A percentile compares a stretch with the other conserved stretches of the same genome.
Evolutionary conservation across 768 basidiomycete genomes (phyloP).

Genomic region (Amanita rubescens): DNA sequence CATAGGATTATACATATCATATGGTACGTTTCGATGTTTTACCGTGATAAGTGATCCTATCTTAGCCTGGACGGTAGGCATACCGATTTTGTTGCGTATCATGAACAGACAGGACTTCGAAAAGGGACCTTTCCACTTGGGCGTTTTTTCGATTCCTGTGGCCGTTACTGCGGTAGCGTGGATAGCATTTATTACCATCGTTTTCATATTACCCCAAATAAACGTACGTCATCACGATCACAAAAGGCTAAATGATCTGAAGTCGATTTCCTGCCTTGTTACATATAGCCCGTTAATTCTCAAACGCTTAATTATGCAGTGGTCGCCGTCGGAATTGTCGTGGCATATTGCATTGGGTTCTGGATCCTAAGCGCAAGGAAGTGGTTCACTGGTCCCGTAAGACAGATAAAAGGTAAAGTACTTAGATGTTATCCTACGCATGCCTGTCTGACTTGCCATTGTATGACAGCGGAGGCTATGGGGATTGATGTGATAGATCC

Average conservation of each 20-base stretch:
- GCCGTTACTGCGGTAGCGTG: conserved; percentile 51
- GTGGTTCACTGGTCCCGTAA: conserved; percentile 67
- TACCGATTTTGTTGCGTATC: conserved; percentile 65
- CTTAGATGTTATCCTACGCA: neutral
- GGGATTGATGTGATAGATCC: conserved; percentile 42
- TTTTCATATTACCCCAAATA: conserved; percentile 63
- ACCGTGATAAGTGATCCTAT: neutral
- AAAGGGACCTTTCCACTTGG: conserved; percentile 69
- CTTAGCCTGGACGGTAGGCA: conserved; percentile 30
- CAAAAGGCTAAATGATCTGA: neutral
- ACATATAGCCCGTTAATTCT: conserved; percentile 49
- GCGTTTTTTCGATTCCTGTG: conserved; percentile 52
- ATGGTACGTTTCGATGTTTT: conserved; percentile 32
- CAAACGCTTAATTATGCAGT: conserved; percentile 72
- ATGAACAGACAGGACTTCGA: conserved; percentile 51
- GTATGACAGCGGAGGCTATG: conserved; percentile 35
- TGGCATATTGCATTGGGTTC: conserved; percentile 55
- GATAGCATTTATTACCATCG: conserved; percentile 68
- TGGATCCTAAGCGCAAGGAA: conserved; percentile 66
- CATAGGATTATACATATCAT: conserved; percentile 72
- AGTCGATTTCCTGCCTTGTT: neutral
- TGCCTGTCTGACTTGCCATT: neutral
- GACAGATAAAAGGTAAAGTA: conserved; percentile 50
- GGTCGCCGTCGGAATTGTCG: conserved; percentile 70
- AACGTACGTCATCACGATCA: conserved; percentile 33